A percentile compares a stretch with the other conserved stretches of the same genome.
These are phyloP conservation scores for Hirsutella minnesotensis DNA, from an alignment of 2,329 filamentous ascomycete species.

Conservation along the genomic window DNA sequence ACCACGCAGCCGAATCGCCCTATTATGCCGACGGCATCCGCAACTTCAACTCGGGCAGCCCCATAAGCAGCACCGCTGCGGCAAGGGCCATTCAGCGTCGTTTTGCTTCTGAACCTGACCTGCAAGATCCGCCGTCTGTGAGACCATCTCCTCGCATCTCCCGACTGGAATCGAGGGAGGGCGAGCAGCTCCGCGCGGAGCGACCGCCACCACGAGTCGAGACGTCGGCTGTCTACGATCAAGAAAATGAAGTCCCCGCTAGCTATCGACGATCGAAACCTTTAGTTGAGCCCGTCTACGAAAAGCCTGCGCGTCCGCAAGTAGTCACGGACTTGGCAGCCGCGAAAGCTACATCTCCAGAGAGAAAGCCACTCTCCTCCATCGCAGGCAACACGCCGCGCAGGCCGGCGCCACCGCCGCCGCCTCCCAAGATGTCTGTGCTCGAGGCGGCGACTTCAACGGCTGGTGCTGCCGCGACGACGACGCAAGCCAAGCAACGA, in stretches of 20 bases:
- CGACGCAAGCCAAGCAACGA: constrained; percentile 61
- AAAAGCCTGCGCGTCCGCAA: constrained; percentile 43
- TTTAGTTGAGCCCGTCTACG: constrained; percentile 38
- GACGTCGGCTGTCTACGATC: constrained; percentile 56
- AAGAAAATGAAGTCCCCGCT: constrained; percentile 72
- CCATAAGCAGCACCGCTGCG: constrained; percentile 36
- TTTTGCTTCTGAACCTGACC: constrained; percentile 24
- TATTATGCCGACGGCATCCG: constrained; percentile 31
- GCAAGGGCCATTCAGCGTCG: constrained; percentile 29
- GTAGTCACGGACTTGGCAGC: constrained; percentile 1
- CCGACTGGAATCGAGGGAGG: constrained; percentile 1
- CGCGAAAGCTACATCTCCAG: constrained; percentile 20
- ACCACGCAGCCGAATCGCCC: constrained; percentile 20
- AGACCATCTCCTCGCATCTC: constrained; percentile 16
- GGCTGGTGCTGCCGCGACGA: constrained; percentile 68
- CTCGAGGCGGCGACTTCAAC: constrained; percentile 81
- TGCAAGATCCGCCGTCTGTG: constrained; percentile 17
- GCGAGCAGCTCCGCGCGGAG: constrained; percentile 1
- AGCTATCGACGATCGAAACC: constrained; percentile 54
- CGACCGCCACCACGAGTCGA: constrained; percentile 27
- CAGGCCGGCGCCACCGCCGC: constrained; percentile 66
- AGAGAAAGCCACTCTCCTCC: constrained; percentile 41
- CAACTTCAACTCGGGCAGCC: constrained; percentile 47
- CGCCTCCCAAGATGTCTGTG: constrained; percentile 92
- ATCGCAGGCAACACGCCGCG: constrained; percentile 60